Percentiles rank a stretch among this genome's conserved stretches.
Conservation (phyloP, 345 rosid species). For the Salix koriyanagi region DNA sequence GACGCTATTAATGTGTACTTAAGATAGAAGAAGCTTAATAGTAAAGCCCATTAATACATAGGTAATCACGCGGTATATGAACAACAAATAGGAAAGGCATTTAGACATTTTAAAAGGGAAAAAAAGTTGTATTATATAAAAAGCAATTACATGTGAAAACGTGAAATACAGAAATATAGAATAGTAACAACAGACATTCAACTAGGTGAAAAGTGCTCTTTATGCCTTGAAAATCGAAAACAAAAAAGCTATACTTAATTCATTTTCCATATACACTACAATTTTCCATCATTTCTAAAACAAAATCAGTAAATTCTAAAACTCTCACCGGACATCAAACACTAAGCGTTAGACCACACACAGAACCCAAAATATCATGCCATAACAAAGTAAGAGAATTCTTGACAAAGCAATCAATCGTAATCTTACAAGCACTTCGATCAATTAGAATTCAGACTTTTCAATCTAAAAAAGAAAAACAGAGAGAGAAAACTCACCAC, state of each 20-base stretch:
- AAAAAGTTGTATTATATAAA: not conserved
- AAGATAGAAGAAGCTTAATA: not conserved
- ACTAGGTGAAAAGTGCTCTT: not conserved
- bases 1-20: not conserved
- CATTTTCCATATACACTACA: not conserved
- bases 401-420: not conserved
- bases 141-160: not conserved
- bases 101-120: not conserved
- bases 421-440: not conserved
- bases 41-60: not conserved
- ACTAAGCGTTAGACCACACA: not conserved
- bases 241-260: not conserved
- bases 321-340: not conserved
- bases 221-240: not conserved
- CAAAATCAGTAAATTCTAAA: not conserved
- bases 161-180: not conserved
- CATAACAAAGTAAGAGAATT: not conserved
- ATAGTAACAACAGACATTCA: not conserved
- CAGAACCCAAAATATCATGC: not conserved
- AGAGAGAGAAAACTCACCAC: conserved; percentile 47
- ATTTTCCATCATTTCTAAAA: not conserved
- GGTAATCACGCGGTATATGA: not conserved
- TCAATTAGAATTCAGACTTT: not conserved
- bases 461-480: not conserved
- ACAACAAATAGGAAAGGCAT: not conserved